Percentiles rank a stretch among this genome's conserved stretches.
Conservation (phyloP, 331 rosid species). For the Dryas integrifolia region DNA sequence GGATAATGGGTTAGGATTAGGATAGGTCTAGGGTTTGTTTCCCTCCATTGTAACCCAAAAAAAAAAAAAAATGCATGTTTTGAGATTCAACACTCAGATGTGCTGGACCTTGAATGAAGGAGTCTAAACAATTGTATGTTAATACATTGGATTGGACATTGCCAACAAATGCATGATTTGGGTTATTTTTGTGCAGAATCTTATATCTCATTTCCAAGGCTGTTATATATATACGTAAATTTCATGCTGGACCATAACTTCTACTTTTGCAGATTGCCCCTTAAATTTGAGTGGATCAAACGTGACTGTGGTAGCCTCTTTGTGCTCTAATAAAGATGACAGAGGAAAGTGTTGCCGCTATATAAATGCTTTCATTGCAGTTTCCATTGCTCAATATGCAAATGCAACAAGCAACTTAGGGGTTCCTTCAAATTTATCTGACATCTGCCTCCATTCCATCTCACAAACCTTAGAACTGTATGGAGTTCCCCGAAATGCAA, state of each 20-base stretch:
- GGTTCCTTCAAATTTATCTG: slow-evolving; percentile 59
- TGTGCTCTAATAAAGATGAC: slow-evolving; percentile 60
- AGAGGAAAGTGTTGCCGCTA: slow-evolving; percentile 95
- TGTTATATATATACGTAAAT: not conserved
- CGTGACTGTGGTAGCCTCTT: slow-evolving; percentile 69
- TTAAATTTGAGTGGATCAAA: slow-evolving; percentile 74
- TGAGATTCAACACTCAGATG: not conserved
- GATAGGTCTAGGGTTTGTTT: not conserved
- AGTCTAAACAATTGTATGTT: not conserved
- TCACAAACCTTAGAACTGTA: slow-evolving; percentile 58
- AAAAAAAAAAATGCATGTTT: not conserved
- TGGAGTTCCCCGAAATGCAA: slow-evolving; percentile 76
- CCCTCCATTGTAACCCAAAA: not conserved
- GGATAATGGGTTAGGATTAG: not conserved
- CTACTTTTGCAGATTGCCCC: slow-evolving; percentile 78
- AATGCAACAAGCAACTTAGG: slow-evolving; percentile 77
- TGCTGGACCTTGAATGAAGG: not conserved
- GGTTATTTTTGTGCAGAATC: not conserved
- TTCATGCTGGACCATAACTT: not conserved
- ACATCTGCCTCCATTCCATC: slow-evolving; percentile 64
- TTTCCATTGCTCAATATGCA: slow-evolving; percentile 78
- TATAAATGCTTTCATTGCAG: slow-evolving; percentile 81
- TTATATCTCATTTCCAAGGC: not conserved
- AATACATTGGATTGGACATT: not conserved
- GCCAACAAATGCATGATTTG: not conserved